A percentile compares a stretch with the other conserved stretches of the same genome.
These are phyloP conservation scores for Pezizomycotina sp. DNA, from an alignment of 2,329 filamentous ascomycete species.

Conservation along the genomic window DNA sequence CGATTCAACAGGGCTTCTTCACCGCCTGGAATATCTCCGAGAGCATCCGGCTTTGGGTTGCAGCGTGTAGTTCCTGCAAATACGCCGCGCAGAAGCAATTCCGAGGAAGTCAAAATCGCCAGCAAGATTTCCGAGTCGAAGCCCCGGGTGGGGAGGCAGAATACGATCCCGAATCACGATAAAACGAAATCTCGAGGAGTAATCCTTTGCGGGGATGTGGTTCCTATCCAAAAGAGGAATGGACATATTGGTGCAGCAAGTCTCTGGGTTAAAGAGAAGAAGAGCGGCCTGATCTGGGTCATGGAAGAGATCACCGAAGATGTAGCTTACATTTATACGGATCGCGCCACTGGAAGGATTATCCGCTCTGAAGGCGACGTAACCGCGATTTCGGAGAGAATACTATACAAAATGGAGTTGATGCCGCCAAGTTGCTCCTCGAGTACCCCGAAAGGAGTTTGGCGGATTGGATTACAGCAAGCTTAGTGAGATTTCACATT, in stretches of 20 bases:
- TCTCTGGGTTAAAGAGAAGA: slow-evolving; percentile 97
- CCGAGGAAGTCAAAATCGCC: no score
- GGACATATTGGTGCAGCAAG: slow-evolving; percentile 82
- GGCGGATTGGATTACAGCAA: slow-evolving; percentile 65
- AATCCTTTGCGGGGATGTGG: slow-evolving; percentile 87
- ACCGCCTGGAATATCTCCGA: slow-evolving; percentile 11
- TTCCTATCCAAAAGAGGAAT: slow-evolving; percentile 92
- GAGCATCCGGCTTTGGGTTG: no score
- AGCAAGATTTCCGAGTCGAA: not conserved
- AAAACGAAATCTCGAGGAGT: slow-evolving; percentile 71
- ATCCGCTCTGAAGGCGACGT: slow-evolving; percentile 15
- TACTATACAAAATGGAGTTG: slow-evolving; percentile 36
- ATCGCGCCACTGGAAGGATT: slow-evolving; percentile 13
- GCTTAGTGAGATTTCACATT: slow-evolving; percentile 56
- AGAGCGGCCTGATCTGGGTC: slow-evolving; percentile 87
- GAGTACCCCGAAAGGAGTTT: slow-evolving; percentile 59
- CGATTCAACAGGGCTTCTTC: slow-evolving; percentile 11
- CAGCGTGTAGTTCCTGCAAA: no score
- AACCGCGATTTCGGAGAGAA: slow-evolving; percentile 52
- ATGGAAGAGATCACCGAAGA: slow-evolving; percentile 96
- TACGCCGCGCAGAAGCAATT: no score
- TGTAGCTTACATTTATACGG: slow-evolving; percentile 58
- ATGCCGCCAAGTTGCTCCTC: slow-evolving; percentile 64
- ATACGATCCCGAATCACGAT: slow-evolving; percentile 39
- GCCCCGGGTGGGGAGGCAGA: not conserved